Base-by-base conservation (phyloP, 129 eudicot species). In the Lonicera japonica region DNA sequence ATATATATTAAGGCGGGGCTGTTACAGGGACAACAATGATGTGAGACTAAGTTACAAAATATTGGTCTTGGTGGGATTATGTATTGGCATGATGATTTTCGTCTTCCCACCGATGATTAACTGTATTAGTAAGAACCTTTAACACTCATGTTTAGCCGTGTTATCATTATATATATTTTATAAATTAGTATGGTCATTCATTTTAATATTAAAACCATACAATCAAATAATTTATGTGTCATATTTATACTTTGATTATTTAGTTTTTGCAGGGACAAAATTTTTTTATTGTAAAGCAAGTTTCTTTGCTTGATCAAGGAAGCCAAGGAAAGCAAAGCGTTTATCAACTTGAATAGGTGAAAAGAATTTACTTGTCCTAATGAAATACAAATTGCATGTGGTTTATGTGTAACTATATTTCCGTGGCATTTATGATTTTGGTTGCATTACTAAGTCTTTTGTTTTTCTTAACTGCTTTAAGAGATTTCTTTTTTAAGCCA, bases 231-330 rank as follows among this genome's bases (percentile, higher is more conserved):
- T n/a, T 50, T 50, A 13, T 50, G 50, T 50, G 55, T 50, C 55
- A 50, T 50, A 50, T 4, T 14, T 15, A 5, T 6, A 0, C 21
- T 8, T 17, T 45, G 50, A 41, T 24, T 39, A n/a, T 17, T 65
- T 29, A 1, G 62, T 55, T 40, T 60, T 54, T 72, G 69, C 92
- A 90, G 97, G 54, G 73, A 46, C 56, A 95, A 92, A 23, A 34
- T 69, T 60, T 86, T 72, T 86, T 90, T 72, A 92, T 95, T 64
- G 97, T 90, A 54, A 90, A 90, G 86, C 95, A 90, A 69, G 95
- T 86, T 40, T 86, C 89, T 58, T 77, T 86, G 74, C 84, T 81
- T 65, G 86, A 90, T 56, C 80, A 76, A 69, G 92, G 84, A 38
- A 70, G 66, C 61, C 83, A 79, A 63, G 92, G 86, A 71, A 78